phyloP scores from a whole-genome alignment of 768 basidiomycete genomes.

The Hydnomerulius pinastri region DNA sequence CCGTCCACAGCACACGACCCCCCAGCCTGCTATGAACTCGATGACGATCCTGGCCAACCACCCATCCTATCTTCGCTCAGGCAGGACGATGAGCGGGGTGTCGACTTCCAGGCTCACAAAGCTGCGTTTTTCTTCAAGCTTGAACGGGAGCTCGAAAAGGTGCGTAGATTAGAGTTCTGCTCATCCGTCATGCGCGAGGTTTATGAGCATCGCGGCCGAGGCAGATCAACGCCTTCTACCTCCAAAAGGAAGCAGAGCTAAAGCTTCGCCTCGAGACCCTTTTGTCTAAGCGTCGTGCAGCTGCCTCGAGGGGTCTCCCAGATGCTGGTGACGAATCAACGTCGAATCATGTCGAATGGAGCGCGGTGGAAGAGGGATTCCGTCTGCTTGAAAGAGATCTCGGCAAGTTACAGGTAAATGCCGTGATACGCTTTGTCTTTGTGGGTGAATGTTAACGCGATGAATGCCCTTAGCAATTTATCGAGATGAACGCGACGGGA shows the following conservation, averaged over 20 bases:
- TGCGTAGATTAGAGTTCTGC: constrained; percentile 31
- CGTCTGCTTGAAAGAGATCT: constrained; percentile 91
- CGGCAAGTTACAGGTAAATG: constrained; percentile 84
- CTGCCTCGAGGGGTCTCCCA: constrained; percentile 71
- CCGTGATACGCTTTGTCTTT: constrained; percentile 8
- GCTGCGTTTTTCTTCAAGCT: constrained; percentile 99
- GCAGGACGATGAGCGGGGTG: constrained; percentile 72
- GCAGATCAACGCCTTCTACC: constrained; percentile 97
- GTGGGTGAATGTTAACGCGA: constrained; percentile 15
- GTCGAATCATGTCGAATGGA: constrained; percentile 81
- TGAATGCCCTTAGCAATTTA: constrained; percentile 71
- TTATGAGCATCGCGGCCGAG: constrained; percentile 4
- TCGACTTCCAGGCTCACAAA: constrained; percentile 92
- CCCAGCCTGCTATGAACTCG: constrained; percentile 20
- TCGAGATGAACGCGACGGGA: constrained; percentile 95
- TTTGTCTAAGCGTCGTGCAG: constrained; percentile 88
- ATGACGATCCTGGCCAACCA: constrained; percentile 51
- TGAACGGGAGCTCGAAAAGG: constrained; percentile 97
- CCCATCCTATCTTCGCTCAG: constrained; percentile 62
- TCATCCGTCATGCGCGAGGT: constrained; percentile 6
- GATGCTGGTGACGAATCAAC: constrained; percentile 62
- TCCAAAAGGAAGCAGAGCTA: constrained; percentile 95
- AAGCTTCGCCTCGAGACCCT: constrained; percentile 90
- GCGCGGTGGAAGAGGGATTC: constrained; percentile 95
- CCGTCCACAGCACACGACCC: constrained; percentile 13